These are phyloP conservation scores for Piloderma croceum DNA, from an alignment of 768 basidiomycete species.

Conservation along the genomic window DNA sequence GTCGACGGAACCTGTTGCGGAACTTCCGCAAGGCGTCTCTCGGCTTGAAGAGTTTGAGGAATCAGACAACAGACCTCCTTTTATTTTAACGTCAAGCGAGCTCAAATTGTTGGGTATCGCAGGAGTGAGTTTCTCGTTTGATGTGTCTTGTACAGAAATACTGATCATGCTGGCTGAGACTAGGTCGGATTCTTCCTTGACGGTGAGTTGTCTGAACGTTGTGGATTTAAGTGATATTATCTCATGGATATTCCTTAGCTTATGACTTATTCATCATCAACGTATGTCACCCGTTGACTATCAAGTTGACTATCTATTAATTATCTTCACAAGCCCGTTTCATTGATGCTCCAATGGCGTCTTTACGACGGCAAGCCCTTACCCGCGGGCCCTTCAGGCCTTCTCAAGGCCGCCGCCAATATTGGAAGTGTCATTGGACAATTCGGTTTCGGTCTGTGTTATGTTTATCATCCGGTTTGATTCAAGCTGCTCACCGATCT, in stretches of 20 bases:
- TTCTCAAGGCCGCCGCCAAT: constrained; percentile 64
- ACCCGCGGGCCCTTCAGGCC: constrained; percentile 51
- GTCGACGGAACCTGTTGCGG: too few relatives aligned
- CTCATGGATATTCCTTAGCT: constrained; percentile 31
- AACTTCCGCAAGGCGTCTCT: too few relatives aligned
- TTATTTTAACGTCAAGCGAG: constrained; percentile 36
- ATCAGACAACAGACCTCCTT: constrained; percentile 19
- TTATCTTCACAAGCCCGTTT: constrained; percentile 44
- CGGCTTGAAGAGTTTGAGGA: constrained; percentile 9
- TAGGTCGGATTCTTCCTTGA: constrained; percentile 71
- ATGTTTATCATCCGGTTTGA: neutral
- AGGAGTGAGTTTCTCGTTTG: constrained; percentile 26
- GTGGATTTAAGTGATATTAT: neutral
- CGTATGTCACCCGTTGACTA: constrained; percentile 30
- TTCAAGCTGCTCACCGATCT: neutral
- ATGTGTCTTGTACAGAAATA: neutral
- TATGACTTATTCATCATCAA: constrained; percentile 73
- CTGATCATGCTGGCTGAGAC: neutral
- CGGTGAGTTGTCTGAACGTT: constrained; percentile 34
- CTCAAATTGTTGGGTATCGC: constrained; percentile 57
- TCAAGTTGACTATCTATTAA: neutral
- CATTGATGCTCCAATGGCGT: constrained; percentile 63
- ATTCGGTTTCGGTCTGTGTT: constrained; percentile 47
- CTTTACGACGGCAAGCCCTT: constrained; percentile 48
- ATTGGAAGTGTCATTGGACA: constrained; percentile 71